Conservation (phyloP, 1,139 yeast species). For the Debaryomyces subglobosus region DNA sequence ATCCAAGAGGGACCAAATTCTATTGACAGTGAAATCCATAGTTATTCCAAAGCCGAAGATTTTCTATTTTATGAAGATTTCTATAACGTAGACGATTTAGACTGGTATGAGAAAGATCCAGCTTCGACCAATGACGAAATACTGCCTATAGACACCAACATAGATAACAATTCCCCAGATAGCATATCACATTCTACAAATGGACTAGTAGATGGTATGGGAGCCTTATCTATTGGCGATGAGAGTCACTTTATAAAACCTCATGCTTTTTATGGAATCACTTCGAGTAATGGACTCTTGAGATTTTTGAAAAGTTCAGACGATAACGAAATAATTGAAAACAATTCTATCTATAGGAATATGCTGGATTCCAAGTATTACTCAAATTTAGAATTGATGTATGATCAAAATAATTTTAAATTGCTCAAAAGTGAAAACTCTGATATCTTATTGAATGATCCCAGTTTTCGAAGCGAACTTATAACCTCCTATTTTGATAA, state of each 20-base stretch:
- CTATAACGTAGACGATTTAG: not conserved
- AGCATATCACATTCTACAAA: constrained; percentile 20
- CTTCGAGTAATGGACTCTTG: constrained; percentile 55
- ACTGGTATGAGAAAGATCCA: constrained; percentile 1
- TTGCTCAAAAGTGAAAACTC: constrained; percentile 17
- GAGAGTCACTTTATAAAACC: constrained; percentile 40
- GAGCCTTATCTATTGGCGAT: constrained; percentile 36
- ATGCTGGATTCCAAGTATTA: constrained; percentile 13
- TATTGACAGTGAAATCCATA: constrained; percentile 21
- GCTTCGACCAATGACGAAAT: not conserved
- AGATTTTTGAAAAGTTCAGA: constrained; percentile 24
- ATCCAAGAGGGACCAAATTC: constrained; percentile 23
- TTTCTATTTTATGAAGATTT: not conserved
- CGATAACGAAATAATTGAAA: constrained; percentile 22
- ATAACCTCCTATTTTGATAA: constrained; percentile 19
- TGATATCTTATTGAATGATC: constrained; percentile 21
- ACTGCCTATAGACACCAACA: not conserved
- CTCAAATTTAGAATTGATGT: constrained; percentile 16
- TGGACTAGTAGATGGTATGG: constrained; percentile 51
- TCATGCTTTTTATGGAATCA: constrained; percentile 63
- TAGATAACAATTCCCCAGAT: constrained; percentile 9
- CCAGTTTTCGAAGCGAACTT: constrained; percentile 19
- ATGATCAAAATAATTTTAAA: constrained; percentile 17
- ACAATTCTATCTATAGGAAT: constrained; percentile 16
- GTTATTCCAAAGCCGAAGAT: constrained; percentile 23